A percentile compares a stretch with the other conserved stretches of the same genome.
These are phyloP conservation scores for Phanerochaete carnosa DNA, from an alignment of 768 basidiomycete genomes.

Conservation along the genomic window DNA sequence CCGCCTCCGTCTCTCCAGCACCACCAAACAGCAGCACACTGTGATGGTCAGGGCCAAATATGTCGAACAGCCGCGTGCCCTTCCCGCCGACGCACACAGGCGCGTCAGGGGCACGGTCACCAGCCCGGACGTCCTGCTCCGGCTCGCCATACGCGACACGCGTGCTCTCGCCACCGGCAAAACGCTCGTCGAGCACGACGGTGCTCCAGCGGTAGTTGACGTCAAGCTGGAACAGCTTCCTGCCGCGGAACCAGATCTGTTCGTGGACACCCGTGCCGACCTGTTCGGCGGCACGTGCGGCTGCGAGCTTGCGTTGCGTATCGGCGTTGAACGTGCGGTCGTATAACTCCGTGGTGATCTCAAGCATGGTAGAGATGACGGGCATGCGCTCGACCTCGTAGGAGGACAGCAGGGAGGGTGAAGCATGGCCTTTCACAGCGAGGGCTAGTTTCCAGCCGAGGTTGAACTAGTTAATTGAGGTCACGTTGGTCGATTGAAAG, in stretches of 20 bases:
- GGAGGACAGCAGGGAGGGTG: conserved; percentile 22
- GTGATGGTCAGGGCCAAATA: neutral
- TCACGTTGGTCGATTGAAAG: neutral
- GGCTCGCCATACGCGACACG: neutral
- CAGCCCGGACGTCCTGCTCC: neutral
- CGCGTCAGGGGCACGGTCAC: conserved; percentile 4
- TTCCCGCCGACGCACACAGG: neutral
- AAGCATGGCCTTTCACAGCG: conserved; percentile 23
- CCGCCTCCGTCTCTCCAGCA: neutral
- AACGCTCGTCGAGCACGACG: conserved; percentile 37
- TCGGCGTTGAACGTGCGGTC: conserved; percentile 3
- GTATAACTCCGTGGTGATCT: conserved; percentile 14
- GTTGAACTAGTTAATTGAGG: conserved; percentile 20
- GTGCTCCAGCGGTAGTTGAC: conserved; percentile 50
- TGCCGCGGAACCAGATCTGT: neutral
- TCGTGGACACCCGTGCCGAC: neutral
- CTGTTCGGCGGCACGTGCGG: neutral
- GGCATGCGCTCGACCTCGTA: conserved; percentile 29
- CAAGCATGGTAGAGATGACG: conserved; percentile 27
- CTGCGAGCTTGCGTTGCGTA: neutral
- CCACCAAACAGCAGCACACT: neutral
- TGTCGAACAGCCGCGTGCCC: neutral
- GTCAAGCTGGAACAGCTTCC: conserved; percentile 36
- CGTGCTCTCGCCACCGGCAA: neutral
- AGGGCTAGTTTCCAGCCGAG: conserved; percentile 30